Percentiles rank a stretch among this genome's conserved stretches.
These are phyloP conservation scores for Cyberlindnera nakhonratchasimensis DNA, from an alignment of 805 yeast genomes.

Conservation along the genomic window DNA sequence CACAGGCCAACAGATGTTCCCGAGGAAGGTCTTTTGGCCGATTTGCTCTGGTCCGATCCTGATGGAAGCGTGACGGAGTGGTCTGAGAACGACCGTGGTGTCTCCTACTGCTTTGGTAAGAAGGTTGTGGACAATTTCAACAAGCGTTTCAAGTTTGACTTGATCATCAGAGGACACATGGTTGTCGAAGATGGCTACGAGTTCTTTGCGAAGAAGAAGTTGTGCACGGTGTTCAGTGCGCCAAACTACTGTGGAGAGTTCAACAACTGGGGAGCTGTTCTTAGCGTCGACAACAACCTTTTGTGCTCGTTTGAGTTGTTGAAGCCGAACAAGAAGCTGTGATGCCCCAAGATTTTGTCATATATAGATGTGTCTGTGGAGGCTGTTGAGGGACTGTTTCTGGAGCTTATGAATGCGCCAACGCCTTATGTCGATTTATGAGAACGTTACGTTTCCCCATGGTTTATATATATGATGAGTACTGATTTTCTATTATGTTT, in stretches of 20 bases:
- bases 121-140: conserved; percentile 71
- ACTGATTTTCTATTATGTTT: too few species aligned
- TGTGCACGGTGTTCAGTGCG: conserved; percentile 78
- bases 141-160: conserved; percentile 63
- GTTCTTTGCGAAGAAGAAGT: conserved; percentile 67
- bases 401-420: too few species aligned
- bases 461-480: too few species aligned
- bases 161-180: conserved; percentile 83
- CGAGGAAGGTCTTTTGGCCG: conserved; percentile 73
- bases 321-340: conserved; percentile 54
- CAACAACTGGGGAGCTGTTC: conserved; percentile 95
- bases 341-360: background rate
- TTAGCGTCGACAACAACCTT: conserved; percentile 91
- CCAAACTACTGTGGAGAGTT: conserved; percentile 65
- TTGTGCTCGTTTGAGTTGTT: conserved; percentile 90
- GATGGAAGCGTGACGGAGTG: conserved; percentile 56
- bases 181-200: conserved; percentile 89
- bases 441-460: too few species aligned
- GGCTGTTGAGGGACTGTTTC: too few species aligned
- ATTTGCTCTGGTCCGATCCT: conserved; percentile 82
- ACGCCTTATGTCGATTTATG: too few species aligned
- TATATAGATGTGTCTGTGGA: too few species aligned
- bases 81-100: conserved; percentile 84
- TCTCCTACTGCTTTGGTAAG: conserved; percentile 71
- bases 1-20: conserved; percentile 84